Base-by-base conservation (phyloP, 306 rosid genomes). In the Dalbergia cochinchinensis region DNA sequence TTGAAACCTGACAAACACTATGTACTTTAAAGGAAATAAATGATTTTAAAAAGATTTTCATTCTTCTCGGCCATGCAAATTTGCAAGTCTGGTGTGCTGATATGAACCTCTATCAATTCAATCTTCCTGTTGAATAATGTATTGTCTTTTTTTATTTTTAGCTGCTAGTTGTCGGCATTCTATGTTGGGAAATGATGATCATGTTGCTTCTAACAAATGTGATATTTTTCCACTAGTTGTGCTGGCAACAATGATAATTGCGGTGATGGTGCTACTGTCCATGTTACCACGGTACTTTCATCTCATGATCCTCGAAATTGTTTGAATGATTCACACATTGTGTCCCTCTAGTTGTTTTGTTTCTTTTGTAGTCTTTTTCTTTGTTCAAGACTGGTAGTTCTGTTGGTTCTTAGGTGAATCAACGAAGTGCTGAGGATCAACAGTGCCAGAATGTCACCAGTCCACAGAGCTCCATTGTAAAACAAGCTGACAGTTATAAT, bases 231-330 rank as follows among this genome's bases (percentile, higher is more conserved):
- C 79, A 88, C 93, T 42, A 50, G 33, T 45, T 18, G 54, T 67
- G 80, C 82, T 6, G 86, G 78, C 42, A 74, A 65, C 14, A 58
- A 83, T 50, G 63, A 71, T 59, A 26, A 48, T 44, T 70, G 22
- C 51, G 63, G 26, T 67, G 69, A 33, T 8, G 69, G 11, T 66
- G 65, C 44, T 33, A 26, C 54, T 58, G 78, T 13, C 65, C 47
- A 33, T 16, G 33, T 45, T 67, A 35, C 78, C 55, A 10, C 44
- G 92, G 93, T 87, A 89, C 55, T 73, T 19, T 41, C 37, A 69
- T 47, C 82, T 65, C 33, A 45, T 65, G 20, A 37, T 33, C 69
- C 37, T 60, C 34, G 63, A 18, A 42, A 15, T 50, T 78, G 13
- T 51, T 71, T 44, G 59, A 20, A 33, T 51, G 51, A 65, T 66